Evolutionary conservation across 1,284 basidiomycete genomes (phyloP).

Genomic region (Vanrija sp.): DNA sequence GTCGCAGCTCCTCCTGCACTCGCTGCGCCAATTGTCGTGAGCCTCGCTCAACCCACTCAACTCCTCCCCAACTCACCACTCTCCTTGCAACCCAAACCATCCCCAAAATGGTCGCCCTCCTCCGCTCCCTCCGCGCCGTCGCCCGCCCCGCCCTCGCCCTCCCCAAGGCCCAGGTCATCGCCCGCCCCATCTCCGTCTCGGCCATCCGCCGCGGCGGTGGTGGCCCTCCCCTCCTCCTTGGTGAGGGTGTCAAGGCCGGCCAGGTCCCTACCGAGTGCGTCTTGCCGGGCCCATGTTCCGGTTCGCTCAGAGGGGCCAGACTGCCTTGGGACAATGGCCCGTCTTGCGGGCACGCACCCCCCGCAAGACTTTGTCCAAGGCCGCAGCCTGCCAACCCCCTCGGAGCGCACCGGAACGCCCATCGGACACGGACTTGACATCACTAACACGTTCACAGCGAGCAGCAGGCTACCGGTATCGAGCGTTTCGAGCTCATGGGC

Average conservation of each 20-base stretch:
- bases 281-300: not conserved
- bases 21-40: too few relatives aligned
- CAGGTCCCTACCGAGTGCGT: slow-evolving; percentile 48
- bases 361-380: not conserved
- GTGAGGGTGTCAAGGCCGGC: slow-evolving; percentile 43
- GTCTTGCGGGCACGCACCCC: not conserved
- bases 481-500: slow-evolving; percentile 88
- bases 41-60: not conserved
- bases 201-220: slow-evolving; percentile 27
- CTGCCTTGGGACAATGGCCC: not conserved
- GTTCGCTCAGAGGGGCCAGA: not conserved
- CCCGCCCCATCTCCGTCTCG: slow-evolving; percentile 42
- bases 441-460: slow-evolving; percentile 49
- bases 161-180: slow-evolving; percentile 2
- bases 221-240: slow-evolving; percentile 38
- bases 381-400: not conserved
- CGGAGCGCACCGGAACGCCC: slow-evolving; percentile 1
- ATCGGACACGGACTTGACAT: too few relatives aligned
- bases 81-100: not conserved
- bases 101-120: slow-evolving; percentile 31
- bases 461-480: slow-evolving; percentile 91
- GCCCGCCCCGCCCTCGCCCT: slow-evolving; percentile 20
- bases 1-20: not conserved
- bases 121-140: slow-evolving; percentile 36
- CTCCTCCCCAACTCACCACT: slow-evolving; percentile 8